phyloP scores from a whole-genome alignment of 441 rosid species.

The Euphorbia schlechtendalii region DNA sequence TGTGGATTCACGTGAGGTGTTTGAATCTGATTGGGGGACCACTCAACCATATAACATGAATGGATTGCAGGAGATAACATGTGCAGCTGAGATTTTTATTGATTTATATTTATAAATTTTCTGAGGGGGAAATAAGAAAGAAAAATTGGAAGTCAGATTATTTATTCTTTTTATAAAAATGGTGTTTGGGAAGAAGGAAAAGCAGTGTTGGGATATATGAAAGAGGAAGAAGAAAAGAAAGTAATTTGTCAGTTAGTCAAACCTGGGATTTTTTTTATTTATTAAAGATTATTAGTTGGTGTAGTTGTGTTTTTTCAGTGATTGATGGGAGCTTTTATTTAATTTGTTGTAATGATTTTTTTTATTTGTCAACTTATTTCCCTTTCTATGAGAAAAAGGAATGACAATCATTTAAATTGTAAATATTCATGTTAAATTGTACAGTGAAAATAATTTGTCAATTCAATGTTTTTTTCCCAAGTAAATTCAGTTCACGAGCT shows the following conservation, averaged over 20 bases:
- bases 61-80: slow-evolving; percentile 37
- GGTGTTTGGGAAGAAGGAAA: slow-evolving; percentile 4
- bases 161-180: slow-evolving; percentile 11
- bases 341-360: slow-evolving; percentile 9
- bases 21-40: slow-evolving; percentile 39
- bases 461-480: no score
- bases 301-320: slow-evolving; percentile 11
- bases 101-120: neutral
- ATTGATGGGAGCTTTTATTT: neutral
- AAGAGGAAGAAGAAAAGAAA: slow-evolving; percentile 24
- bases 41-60: slow-evolving; percentile 29
- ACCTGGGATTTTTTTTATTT: slow-evolving; percentile 8
- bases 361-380: slow-evolving; percentile 9
- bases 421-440: slow-evolving; percentile 13
- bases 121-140: neutral
- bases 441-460: no score
- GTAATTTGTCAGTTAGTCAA: slow-evolving; percentile 1
- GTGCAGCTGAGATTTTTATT: slow-evolving; percentile 19
- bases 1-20: slow-evolving; percentile 61
- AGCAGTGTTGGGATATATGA: slow-evolving; percentile 21
- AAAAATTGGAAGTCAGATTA: neutral
- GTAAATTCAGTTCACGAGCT: no score
- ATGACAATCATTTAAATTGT: neutral
- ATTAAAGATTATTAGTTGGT: neutral
- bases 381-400: neutral